phyloP scores from a whole-genome alignment of 2,329 filamentous ascomycete species.

The Alternaria conjuncta region DNA sequence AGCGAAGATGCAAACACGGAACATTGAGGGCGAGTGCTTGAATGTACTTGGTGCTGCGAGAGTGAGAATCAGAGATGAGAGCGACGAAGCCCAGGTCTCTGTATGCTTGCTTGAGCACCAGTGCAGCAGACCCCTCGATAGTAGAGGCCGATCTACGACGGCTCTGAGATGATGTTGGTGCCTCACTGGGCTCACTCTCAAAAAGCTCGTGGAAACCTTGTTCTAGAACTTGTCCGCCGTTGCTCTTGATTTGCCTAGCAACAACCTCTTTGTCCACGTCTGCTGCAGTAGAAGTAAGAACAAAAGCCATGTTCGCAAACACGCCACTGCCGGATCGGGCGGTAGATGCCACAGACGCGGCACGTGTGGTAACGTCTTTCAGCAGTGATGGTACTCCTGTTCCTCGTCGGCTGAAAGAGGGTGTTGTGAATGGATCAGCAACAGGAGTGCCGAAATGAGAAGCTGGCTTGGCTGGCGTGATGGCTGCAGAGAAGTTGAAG shows the following conservation, averaged over 20 bases:
- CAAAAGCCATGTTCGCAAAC: conserved; percentile 86
- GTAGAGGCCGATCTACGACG: conserved; percentile 17
- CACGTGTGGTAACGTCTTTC: conserved; percentile 33
- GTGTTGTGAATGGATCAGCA: conserved; percentile 52
- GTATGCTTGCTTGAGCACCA: conserved; percentile 62
- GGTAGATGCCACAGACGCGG: conserved; percentile 38
- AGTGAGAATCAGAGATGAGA: conserved; percentile 84
- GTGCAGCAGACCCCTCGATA: conserved; percentile 24
- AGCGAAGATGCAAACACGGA: conserved; percentile 82
- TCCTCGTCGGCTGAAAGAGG: conserved; percentile 57
- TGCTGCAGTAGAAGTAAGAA: conserved; percentile 71
- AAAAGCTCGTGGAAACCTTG: conserved; percentile 86
- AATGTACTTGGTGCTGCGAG: conserved; percentile 88
- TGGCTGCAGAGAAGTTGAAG: conserved; percentile 37
- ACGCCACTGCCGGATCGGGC: conserved; percentile 52
- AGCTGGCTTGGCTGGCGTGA: conserved; percentile 23
- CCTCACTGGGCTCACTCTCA: conserved; percentile 50
- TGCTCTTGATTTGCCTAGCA: conserved; percentile 67
- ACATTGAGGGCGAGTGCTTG: conserved; percentile 90
- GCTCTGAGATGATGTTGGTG: conserved; percentile 24
- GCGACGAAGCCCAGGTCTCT: conserved; percentile 77
- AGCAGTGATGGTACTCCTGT: conserved; percentile 32
- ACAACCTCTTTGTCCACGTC: conserved; percentile 64
- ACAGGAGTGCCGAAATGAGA: conserved; percentile 35
- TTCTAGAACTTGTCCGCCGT: conserved; percentile 75